Base-by-base conservation (phyloP, 164 flowering plant species). In the Kalanchoe fedtschenkoi region DNA sequence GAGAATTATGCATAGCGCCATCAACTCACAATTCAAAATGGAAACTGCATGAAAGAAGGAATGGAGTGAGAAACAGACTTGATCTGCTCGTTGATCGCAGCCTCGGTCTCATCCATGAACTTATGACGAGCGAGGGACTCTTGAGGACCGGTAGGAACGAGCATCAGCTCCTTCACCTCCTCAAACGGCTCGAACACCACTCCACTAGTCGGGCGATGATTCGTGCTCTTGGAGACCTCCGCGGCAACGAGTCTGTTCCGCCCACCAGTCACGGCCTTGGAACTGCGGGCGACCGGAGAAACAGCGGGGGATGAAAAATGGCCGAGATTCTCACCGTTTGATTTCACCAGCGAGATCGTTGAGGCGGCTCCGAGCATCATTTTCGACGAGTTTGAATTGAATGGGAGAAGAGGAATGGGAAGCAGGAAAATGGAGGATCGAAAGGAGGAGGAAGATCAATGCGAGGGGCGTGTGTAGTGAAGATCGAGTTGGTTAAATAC, bases 141-240 rank as follows among this genome's bases (percentile, higher is more conserved):
- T 2, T 83, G 74, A 6, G 89, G 86, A 29, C 67, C 64, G 22
- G 72, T 64, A 0, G 99, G 95, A 2, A 88, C 87, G 13, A 90
- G 74, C 21, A 53, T 33, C 32, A 85, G 84, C 65, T 85, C 95
- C 69, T 79, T 86, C 83, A 88, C 91, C 80, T 93, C 99, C 66
- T 85, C 87, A 38, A 93, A 93, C 1, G 99, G 99, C 72, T 85
- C 91, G 63, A 93, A 93, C 17, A 90, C 71, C n/a, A 93, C 84
- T 5, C 96, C 99, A 0, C 85, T 78, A 0, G 86, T 38, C 11
- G 88, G 75, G 17, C 75, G 70, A 61, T 6, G 69, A 66, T 76
- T 81, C 16, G 80, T 61, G 0, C 60, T 68, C 41, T 73, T 75
- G 0, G 85, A 47, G 7, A 47, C 54, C n/a, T n/a, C n/a, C 10